Conservation (phyloP, 179 eudicot genomes). For the Spinacia oleracea region DNA sequence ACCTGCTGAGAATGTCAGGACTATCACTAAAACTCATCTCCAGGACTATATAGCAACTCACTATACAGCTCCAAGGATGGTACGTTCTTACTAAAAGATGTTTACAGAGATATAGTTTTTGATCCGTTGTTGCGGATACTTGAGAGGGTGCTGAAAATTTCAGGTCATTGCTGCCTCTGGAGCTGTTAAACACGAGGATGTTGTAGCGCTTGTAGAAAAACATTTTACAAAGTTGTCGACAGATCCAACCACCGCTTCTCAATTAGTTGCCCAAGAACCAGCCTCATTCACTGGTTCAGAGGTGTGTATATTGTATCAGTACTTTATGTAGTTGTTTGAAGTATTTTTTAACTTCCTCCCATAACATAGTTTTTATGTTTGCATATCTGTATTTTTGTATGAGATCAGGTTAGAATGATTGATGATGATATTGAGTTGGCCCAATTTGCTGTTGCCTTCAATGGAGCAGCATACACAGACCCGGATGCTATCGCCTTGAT, state of each 20-base stretch:
- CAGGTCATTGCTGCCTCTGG: constrained; percentile 56
- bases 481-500: constrained; percentile 69
- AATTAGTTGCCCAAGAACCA: constrained; percentile 45
- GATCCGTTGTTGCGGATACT: neutral
- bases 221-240: constrained; percentile 45
- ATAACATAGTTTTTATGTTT: neutral
- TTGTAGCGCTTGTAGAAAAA: constrained; percentile 43
- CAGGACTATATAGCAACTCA: constrained; percentile 46
- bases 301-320: constrained; percentile 28
- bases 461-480: constrained; percentile 85
- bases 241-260: constrained; percentile 47
- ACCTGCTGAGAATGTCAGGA: constrained; percentile 43
- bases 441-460: constrained; percentile 84
- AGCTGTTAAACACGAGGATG: constrained; percentile 46
- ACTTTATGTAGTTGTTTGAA: neutral
- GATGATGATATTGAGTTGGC: constrained; percentile 67
- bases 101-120: neutral
- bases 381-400: neutral
- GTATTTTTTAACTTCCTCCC: neutral
- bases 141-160: constrained; percentile 2
- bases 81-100: constrained; percentile 4
- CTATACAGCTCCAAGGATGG: constrained; percentile 55
- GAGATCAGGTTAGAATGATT: constrained; percentile 57
- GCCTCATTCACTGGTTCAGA: constrained; percentile 54
- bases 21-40: constrained; percentile 46